Conservation (phyloP, 257 asterid species). For the Verbena officinalis region DNA sequence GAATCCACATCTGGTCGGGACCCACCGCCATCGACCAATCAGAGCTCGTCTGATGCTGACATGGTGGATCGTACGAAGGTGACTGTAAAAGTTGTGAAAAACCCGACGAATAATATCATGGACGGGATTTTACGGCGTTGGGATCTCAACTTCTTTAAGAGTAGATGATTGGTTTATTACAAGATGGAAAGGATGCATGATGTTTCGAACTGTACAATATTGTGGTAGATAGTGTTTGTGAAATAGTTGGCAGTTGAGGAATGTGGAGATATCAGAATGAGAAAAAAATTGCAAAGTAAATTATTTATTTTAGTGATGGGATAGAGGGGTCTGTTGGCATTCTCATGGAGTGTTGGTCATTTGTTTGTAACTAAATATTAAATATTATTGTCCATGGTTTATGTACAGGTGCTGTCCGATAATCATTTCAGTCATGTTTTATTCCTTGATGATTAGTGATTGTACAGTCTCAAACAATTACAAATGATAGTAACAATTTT, state of each 20-base stretch:
- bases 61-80: conserved; percentile 57
- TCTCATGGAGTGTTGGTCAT: not conserved
- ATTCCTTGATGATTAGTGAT: no score
- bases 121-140: conserved; percentile 81
- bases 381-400: conserved; percentile 12
- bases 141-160: conserved; percentile 76
- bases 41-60: conserved; percentile 41
- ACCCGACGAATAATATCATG: conserved; percentile 57
- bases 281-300: not conserved
- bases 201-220: conserved; percentile 1
- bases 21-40: conserved; percentile 28
- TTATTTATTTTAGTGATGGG: no score
- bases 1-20: conserved; percentile 23
- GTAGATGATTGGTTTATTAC: conserved; percentile 36
- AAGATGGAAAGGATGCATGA: not conserved
- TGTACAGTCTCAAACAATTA: no score
- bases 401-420: conserved; percentile 10
- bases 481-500: no score
- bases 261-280: conserved; percentile 7
- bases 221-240: conserved; percentile 11
- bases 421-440: no score
- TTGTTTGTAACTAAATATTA: conserved; percentile 17
- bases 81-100: conserved; percentile 64
- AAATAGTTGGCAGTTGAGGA: not conserved
- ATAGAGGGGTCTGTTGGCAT: not conserved